These are phyloP conservation scores for Albifimbria verrucaria DNA, from an alignment of 2,329 filamentous ascomycete species.

Conservation along the genomic window DNA sequence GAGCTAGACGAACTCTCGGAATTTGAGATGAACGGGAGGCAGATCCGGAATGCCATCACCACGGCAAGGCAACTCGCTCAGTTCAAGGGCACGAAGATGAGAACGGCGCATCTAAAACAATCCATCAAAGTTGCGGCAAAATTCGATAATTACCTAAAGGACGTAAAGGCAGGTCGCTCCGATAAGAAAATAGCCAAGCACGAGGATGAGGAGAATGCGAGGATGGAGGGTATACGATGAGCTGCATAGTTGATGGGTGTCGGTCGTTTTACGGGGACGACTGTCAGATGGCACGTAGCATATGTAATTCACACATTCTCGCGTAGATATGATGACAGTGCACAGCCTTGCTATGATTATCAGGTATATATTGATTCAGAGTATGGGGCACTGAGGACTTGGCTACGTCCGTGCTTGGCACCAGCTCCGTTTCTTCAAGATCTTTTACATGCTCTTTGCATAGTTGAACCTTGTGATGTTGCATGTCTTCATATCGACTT, in stretches of 20 bases:
- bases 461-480: too few species aligned
- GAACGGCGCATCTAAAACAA: slow-evolving; percentile 2
- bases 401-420: too few species aligned
- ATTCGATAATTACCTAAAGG: slow-evolving; percentile 7
- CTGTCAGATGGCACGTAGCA: too few species aligned
- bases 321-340: too few species aligned
- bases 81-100: slow-evolving; percentile 6
- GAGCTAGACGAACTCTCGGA: slow-evolving; percentile 22
- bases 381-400: too few species aligned
- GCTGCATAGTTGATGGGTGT: too few species aligned
- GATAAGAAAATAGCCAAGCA: neutral
- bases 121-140: slow-evolving; percentile 5
- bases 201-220: neutral
- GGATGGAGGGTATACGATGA: neutral
- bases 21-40: slow-evolving; percentile 35
- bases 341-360: too few species aligned
- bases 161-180: neutral
- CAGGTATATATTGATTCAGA: too few species aligned
- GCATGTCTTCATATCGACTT: neutral
- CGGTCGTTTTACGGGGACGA: too few species aligned
- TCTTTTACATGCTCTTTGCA: too few species aligned
- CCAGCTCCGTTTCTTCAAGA: too few species aligned
- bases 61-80: slow-evolving; percentile 21
- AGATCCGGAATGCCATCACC: slow-evolving; percentile 36
- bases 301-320: too few species aligned